Evolutionary conservation across 78 protist genomes (phyloP), one percentile per base, ranked within the genome.

Genomic region (Andalucia godoyi): DNA sequence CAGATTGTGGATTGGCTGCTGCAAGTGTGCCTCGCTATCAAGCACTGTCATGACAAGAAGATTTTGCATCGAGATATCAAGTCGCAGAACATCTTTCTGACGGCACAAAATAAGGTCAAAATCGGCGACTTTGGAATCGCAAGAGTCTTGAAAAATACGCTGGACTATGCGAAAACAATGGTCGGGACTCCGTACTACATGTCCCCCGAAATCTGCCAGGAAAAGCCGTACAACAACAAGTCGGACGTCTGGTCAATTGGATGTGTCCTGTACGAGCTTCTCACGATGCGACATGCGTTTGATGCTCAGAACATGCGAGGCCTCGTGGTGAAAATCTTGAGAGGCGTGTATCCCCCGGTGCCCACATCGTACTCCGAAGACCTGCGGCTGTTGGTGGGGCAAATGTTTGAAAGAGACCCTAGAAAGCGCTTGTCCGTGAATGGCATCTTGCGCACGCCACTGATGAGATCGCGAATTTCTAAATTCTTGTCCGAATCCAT

Each of bases 101-200:
- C 77, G 1, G 30, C 70, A 18, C 71, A 72, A 30, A 59, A 50
- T 41, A 63, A 71, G 23, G 84, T 84, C 42, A 85, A 88, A 37
- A 63, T 94, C 40, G 96, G 95, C 15, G 98, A 94, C 71, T 88
- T 94, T 52, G 96, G 96, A 32, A 89, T 94, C 42, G 92, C 93
- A 17, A 68, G 83, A 36, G 77, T 92, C 25, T 71, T 94, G 12
- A 68, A 37, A 13, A 47, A 51, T 18, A 88, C 86, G 27, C 37
- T 49, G 25, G 82, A 73, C 32, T 55, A 74, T 12, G 95, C 91
- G 3, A 2, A 64, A 3, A 89, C 88, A n/a, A 66, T 70, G 12
- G 65, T 85, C n/a, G 97, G 97, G 30, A 92, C 95, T 29, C 97
- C 97, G 1, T 89, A 77, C 77, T 91, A 90, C 67, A 43, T 92